Percentiles rank a stretch among this genome's conserved stretches.
Evolutionary conservation across 116 monocot species (phyloP).

Genomic region (Papilionanthe hybrid): DNA sequence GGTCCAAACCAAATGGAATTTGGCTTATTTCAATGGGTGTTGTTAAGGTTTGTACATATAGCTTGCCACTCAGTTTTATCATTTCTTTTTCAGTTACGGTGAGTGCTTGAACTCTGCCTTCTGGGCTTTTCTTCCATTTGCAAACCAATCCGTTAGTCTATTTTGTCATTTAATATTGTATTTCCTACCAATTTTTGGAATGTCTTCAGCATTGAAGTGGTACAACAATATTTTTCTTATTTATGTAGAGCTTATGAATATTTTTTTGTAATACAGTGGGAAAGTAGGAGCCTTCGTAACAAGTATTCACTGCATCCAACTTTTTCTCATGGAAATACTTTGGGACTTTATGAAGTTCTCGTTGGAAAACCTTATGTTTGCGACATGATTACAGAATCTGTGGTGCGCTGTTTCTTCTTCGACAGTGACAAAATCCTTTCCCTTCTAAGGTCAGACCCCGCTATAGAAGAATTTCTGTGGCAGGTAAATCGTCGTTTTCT

Average conservation of each 20-base stretch:
- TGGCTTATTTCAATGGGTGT: slow-evolving; percentile 88
- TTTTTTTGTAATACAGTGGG: slow-evolving; percentile 60
- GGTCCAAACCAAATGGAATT: slow-evolving; percentile 71
- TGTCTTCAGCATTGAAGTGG: neutral
- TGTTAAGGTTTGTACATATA: slow-evolving; percentile 56
- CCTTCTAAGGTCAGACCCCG: slow-evolving; percentile 43
- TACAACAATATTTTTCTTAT: neutral
- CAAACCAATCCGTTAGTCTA: neutral
- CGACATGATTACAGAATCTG: slow-evolving; percentile 86
- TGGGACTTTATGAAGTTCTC: slow-evolving; percentile 93
- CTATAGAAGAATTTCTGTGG: slow-evolving; percentile 86
- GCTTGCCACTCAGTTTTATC: neutral
- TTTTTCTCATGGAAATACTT: slow-evolving; percentile 86
- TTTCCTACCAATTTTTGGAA: neutral
- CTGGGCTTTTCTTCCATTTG: too few species aligned
- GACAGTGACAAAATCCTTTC: slow-evolving; percentile 78
- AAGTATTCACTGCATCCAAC: slow-evolving; percentile 80
- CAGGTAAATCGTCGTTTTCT: slow-evolving; percentile 46
- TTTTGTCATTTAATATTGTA: neutral
- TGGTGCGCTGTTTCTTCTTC: slow-evolving; percentile 89
- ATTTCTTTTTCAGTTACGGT: too few species aligned
- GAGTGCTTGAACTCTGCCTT: too few species aligned
- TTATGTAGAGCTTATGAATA: neutral
- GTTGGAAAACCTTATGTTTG: slow-evolving; percentile 83
- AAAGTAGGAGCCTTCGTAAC: slow-evolving; percentile 45